Base-by-base conservation (phyloP, 1,139 yeast genomes). In the Hanseniaspora sp. region DNA sequence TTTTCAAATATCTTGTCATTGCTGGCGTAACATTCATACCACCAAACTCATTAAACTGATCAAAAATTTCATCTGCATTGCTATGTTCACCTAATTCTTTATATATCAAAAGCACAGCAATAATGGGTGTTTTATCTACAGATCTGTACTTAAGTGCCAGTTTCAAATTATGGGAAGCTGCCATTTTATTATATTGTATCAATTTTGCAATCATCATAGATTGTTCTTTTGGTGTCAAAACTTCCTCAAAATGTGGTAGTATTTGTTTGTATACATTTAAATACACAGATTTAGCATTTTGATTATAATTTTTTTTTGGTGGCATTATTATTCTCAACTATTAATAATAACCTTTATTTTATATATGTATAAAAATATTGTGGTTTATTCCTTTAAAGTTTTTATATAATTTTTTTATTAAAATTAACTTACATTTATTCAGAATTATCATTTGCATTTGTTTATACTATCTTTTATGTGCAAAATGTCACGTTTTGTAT, bases 181-280 rank as follows among this genome's bases (percentile, higher is more conserved):
- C 15, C 8, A 39, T 13, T 13, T 41, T 44, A 31, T 34, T 51
- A 18, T 51, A 44, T 8, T 43, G 46, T 18, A 51, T 51, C 9
- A 51, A n/a, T n/a, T 44, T 41, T 7, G 17, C 29, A 12, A 51
- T 45, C 12, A 51, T 5, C 3, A 23, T 15, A 7, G 34, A 15
- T 15, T 51, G 45, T 28, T 44, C 38, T 4, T 35, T 23, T 18
- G 12, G 28, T 17, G 23, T 33, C 13, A 39, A 18, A 18, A 13
- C 42, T 18, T 17, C 13, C n/a, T 51, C 54, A 39, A 51, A 51
- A 15, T 51, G 42, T 2, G 48, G 48, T 6, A 51, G 34, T 13
- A 51, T 7, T 31, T 28, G 9, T 17, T 30, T 43, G n/a, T 12
- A 43, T 6, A 43, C 15, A 15, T 43, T 13, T 5, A 31, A 15